Evolutionary conservation across 1,139 yeast species (phyloP), one percentile per base, ranked within the genome.

Genomic region (Magnusiomyces clavatus): DNA sequence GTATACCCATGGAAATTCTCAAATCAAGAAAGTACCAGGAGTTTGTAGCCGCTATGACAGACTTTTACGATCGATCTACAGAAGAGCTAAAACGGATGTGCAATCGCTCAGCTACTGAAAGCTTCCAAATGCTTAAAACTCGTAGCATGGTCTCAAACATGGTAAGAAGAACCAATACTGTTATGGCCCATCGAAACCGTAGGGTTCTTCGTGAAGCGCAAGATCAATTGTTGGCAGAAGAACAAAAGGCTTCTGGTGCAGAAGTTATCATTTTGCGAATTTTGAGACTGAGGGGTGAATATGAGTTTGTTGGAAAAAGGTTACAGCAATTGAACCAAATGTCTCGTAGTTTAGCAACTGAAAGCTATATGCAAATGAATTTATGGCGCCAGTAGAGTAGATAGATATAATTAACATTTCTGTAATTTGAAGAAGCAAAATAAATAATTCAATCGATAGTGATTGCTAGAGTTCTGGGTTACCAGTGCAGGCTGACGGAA

Each of bases 141-240:
- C 60, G 62, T 45, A 65, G 60, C 38, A 61, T 59, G 48, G 69
- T 81, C 47, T 75, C 80, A 1, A 82, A 80, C 13, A 75, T 85
- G 31, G 64, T 85, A 50, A 81, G 81, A 34, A 70, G 95, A 50
- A 76, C 76, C 49, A 78, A 81, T 56, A 85, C 95, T 0, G 82
- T 85, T 35, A 69, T 77, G 71, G 92, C 90, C 0, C 85, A 83
- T 63, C 84, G 90, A 3, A 83, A 90, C 31, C 76, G 80, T 3
- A 75, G 72, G 46, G 77, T 81, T 2, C 73, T 90, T 59, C 77
- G 75, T 19, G 70, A 73, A 55, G 83, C 82, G 12, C 73, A 71
- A 42, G 67, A 73, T 50, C 81, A 80, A 41, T 74, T 76, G 1
- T 69, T 73, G 29, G 78, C 75, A 44, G 81, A 82, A 0, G 76